These are phyloP conservation scores for Puccinia polysora DNA, from an alignment of 1,284 basidiomycete genomes.

Conservation along the genomic window DNA sequence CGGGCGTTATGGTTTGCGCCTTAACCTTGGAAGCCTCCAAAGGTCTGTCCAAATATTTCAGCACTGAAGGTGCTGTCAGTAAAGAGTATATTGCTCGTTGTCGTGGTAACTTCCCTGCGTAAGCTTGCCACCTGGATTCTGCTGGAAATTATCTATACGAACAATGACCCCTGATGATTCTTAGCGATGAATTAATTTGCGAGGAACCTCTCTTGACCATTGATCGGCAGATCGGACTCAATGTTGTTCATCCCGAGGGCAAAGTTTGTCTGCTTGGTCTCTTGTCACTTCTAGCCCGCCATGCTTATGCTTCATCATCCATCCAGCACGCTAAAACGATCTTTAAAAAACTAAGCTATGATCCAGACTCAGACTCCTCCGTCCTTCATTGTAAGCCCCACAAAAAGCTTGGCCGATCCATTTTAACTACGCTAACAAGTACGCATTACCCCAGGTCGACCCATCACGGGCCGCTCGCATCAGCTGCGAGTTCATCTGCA, in stretches of 20 bases:
- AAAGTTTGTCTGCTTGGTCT: conserved; percentile 59
- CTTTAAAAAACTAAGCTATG: conserved; percentile 80
- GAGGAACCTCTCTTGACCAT: conserved; percentile 84
- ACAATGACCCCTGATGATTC: background rate
- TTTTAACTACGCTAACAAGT: background rate
- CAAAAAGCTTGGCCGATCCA: conserved; percentile 18
- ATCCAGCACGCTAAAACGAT: conserved; percentile 77
- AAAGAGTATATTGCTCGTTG: conserved; percentile 90
- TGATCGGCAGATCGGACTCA: conserved; percentile 90
- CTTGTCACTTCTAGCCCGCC: no score
- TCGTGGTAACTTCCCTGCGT: conserved; percentile 76
- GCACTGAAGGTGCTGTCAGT: conserved; percentile 64
- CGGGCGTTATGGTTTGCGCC: conserved; percentile 91
- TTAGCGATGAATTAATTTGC: conserved; percentile 70
- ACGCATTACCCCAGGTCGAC: conserved; percentile 44
- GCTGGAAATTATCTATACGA: background rate
- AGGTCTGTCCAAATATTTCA: conserved; percentile 72
- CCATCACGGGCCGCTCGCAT: conserved; percentile 65
- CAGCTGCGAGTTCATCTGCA: conserved; percentile 95
- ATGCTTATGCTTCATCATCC: background rate
- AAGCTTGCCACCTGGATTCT: conserved; percentile 51
- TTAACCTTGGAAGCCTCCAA: conserved; percentile 69
- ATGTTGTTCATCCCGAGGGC: conserved; percentile 87
- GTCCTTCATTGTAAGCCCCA: conserved; percentile 71
- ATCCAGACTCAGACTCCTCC: conserved; percentile 73